Base-by-base conservation (phyloP, 2,329 filamentous ascomycete species). In the Fonsecaea erecta region DNA sequence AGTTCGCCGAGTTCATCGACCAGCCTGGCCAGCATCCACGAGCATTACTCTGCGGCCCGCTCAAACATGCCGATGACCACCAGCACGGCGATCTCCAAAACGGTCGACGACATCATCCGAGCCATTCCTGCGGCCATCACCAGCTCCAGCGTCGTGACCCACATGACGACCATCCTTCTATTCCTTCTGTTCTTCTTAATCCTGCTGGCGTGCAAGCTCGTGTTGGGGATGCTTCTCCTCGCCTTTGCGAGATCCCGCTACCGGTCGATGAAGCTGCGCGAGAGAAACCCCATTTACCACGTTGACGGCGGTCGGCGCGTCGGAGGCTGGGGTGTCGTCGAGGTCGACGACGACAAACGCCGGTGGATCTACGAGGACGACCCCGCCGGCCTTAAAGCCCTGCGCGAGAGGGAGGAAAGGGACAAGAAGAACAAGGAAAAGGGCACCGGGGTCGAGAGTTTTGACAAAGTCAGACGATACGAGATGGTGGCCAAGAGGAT, bases 401-500 rank as follows among this genome's bases (percentile, higher is more conserved):
- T 84, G 58, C 87, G 88, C 68, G 88, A 89, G 66, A 85, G 86
- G 73, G 82, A 85, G 71, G 85, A 84, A 6, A 86, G 85, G 67
- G 86, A 87, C 69, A 88, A 80, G 59, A 83, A 83, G 52, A 82
- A 86, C 59, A 84, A 85, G 76, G 85, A 83, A 75, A 88, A 81
- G 76, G 86, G 79, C 75, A 87, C 73, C 63, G 71, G 74, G 67
- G 76, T 77, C 62, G 84, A 86, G 64, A 87, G 86, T 75, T 86
- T 87, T 77, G 90, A 84, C 73, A 87, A 80, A 75, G 92, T 88
- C 68, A 87, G 84, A 71, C 84, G 95, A 72, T 99, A 97, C 80
- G 92, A 93, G 75, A 97, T 98, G 95, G 89, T 93, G 72, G 92
- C 92, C 0, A 98, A 97, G 84, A 85, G 95, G 75, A 99, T 99